These are phyloP conservation scores for Combretum micranthum DNA, from an alignment of 345 rosid genomes.

Conservation along the genomic window DNA sequence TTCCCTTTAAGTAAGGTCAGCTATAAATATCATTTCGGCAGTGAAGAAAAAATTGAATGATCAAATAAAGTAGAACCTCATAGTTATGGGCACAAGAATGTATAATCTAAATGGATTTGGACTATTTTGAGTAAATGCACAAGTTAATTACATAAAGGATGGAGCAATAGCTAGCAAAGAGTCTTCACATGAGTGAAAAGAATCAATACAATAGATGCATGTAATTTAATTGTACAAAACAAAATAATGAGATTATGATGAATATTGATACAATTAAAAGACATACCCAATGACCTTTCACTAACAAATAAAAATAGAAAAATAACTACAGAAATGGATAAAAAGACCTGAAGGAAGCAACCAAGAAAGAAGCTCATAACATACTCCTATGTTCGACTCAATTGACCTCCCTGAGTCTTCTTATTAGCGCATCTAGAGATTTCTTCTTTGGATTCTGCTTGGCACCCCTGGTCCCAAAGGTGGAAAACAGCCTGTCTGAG, in stretches of 20 bases:
- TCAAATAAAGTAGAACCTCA: no score
- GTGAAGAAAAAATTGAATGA: no score
- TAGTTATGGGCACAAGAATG: no score
- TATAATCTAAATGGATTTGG: no score
- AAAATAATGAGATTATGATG: background rate
- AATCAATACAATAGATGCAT: constrained; percentile 16
- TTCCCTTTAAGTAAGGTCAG: no score
- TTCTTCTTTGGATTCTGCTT: constrained; percentile 87
- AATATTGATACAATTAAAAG: no score
- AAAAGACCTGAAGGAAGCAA: background rate
- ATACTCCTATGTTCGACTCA: constrained; percentile 25
- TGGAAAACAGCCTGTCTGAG: constrained; percentile 80
- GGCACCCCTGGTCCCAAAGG: constrained; percentile 85
- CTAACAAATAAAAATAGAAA: no score
- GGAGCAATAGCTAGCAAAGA: constrained; percentile 15
- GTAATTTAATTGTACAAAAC: background rate
- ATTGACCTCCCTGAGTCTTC: constrained; percentile 83
- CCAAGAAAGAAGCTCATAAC: constrained; percentile 17
- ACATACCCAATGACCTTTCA: no score
- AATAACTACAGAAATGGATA: background rate
- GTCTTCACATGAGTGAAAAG: constrained; percentile 24
- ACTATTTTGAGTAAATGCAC: no score
- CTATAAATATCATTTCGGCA: no score
- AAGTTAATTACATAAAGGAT: constrained; percentile 20
- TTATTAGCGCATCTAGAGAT: constrained; percentile 82